Conservation (phyloP, 2,329 filamentous ascomycete genomes). For the Pseudodiploospora longispora region DNA sequence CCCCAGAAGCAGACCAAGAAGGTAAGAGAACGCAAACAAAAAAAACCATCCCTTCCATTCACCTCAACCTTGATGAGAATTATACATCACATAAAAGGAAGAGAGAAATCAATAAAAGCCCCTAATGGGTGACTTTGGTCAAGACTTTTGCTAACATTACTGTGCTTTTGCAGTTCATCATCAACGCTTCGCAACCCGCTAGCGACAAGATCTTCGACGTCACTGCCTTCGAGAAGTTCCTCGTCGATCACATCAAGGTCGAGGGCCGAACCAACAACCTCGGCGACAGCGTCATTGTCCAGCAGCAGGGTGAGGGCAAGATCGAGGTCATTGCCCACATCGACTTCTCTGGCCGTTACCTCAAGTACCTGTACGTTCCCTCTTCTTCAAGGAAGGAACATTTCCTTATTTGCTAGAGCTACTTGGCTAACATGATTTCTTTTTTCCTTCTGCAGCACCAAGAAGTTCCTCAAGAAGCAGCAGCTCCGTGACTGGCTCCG, state of each 20-base stretch:
- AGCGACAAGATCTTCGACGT: constrained; percentile 99
- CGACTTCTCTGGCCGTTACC: constrained; percentile 95
- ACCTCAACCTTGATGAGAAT: no score
- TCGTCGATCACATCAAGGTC: constrained; percentile 99
- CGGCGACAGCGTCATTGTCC: constrained; percentile 85
- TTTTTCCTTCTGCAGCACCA: constrained; percentile 57
- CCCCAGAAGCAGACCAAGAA: constrained; percentile 81
- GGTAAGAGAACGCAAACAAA: constrained; percentile 38
- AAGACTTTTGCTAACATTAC: constrained; percentile 7
- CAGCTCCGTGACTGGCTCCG: constrained; percentile 99
- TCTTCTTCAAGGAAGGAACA: constrained; percentile 14
- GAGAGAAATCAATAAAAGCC: constrained; percentile 1
- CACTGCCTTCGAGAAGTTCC: constrained; percentile 98
- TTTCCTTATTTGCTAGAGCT: background rate
- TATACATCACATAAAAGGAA: background rate
- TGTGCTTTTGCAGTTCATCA: constrained; percentile 67
- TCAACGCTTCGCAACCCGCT: constrained; percentile 97
- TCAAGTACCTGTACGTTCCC: constrained; percentile 94
- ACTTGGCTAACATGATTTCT: background rate
- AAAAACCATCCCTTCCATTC: background rate
- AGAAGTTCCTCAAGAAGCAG: constrained; percentile 99
- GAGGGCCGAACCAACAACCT: constrained; percentile 98
- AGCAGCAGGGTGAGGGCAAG: constrained; percentile 90
- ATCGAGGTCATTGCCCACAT: constrained; percentile 96
- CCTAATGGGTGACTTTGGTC: constrained; percentile 9